Conservation (phyloP, 345 rosid species). For the Euphorbia lathyris region DNA sequence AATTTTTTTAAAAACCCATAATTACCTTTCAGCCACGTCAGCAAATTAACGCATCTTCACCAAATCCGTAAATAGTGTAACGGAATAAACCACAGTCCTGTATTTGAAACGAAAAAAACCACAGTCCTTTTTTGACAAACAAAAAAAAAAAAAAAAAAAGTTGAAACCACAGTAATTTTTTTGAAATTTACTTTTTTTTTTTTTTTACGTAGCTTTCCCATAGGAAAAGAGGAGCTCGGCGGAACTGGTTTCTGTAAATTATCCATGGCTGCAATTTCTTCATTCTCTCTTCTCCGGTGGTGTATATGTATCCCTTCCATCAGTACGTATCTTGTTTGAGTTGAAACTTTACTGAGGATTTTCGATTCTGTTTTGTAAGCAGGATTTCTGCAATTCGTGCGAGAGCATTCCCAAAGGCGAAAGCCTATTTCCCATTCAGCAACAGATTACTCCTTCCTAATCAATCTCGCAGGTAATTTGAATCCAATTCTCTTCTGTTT, state of each 20-base stretch:
- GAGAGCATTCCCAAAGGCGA: conserved; percentile 29
- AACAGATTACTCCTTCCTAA: conserved; percentile 27
- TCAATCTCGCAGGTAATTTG: conserved; percentile 43
- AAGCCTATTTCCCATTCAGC: conserved; percentile 22
- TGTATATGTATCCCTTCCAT: not conserved
- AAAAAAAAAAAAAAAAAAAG: no score
- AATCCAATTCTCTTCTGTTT: not conserved
- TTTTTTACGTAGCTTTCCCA: no score
- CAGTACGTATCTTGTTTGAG: not conserved
- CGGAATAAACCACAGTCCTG: no score
- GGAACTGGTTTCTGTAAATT: not conserved
- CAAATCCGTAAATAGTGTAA: no score
- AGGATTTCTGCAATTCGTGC: conserved; percentile 40
- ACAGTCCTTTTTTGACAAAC: no score
- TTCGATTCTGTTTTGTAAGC: conserved; percentile 17
- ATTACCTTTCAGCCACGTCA: no score
- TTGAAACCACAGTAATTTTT: no score
- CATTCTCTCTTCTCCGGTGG: conserved; percentile 2
- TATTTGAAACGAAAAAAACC: no score
- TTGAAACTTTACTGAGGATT: conserved; percentile 1
- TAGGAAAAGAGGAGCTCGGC: not conserved
- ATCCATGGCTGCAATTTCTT: conserved; percentile 1
- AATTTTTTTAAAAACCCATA: no score
- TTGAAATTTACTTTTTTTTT: no score
- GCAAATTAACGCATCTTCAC: no score